A percentile compares a stretch with the other conserved stretches of the same genome.
These are phyloP conservation scores for Fragaria ananassa DNA, from an alignment of 306 rosid genomes.

Conservation along the genomic window DNA sequence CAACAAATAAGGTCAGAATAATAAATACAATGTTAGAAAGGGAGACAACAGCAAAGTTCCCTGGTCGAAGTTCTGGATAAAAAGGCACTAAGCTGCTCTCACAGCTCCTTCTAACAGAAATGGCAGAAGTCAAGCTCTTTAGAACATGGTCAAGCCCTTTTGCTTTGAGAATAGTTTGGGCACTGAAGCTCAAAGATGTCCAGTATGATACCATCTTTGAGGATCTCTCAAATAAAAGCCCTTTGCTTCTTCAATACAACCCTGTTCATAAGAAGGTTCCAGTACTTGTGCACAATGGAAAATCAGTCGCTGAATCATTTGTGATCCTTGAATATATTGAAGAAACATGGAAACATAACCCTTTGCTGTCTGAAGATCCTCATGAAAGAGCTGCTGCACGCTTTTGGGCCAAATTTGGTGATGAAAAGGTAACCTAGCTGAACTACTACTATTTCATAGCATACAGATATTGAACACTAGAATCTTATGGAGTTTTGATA, in stretches of 20 bases:
- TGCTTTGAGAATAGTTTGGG: slow-evolving; percentile 36
- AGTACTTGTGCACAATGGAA: slow-evolving; percentile 35
- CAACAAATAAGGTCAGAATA: neutral
- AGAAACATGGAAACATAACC: slow-evolving; percentile 30
- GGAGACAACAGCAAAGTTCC: neutral
- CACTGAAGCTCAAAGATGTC: slow-evolving; percentile 35
- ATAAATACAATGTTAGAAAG: neutral
- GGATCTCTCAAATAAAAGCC: slow-evolving; percentile 38
- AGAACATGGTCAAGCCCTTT: slow-evolving; percentile 36
- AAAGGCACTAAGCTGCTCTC: neutral
- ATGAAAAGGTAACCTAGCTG: slow-evolving; percentile 20
- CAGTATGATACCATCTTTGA: slow-evolving; percentile 27
- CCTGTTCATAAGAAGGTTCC: slow-evolving; percentile 32
- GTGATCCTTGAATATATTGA: slow-evolving; percentile 37
- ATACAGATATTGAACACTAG: neutral
- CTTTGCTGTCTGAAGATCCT: slow-evolving; percentile 31
- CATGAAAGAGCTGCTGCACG: slow-evolving; percentile 23
- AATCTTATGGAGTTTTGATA: neutral
- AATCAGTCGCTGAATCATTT: slow-evolving; percentile 24
- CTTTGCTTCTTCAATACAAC: slow-evolving; percentile 32
- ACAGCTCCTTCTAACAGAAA: neutral
- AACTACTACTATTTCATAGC: neutral
- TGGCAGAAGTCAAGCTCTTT: slow-evolving; percentile 27
- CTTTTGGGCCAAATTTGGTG: slow-evolving; percentile 37
- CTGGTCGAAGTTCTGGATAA: neutral